phyloP scores from a whole-genome alignment of 148 eudicot genomes.

The Nepenthes mirabilis region DNA sequence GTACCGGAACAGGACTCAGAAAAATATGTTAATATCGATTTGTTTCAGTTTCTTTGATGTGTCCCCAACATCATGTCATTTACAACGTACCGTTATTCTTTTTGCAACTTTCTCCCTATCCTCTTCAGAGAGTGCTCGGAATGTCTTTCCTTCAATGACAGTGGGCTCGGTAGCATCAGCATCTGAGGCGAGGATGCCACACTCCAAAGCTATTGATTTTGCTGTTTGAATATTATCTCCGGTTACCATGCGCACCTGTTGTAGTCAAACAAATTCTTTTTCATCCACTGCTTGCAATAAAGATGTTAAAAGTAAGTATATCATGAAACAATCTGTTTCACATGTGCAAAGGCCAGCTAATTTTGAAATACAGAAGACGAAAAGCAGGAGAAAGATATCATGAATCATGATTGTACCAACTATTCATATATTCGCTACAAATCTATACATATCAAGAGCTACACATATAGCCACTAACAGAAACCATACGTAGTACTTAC shows the following conservation, averaged over 20 bases:
- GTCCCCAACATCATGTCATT: background rate
- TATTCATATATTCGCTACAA: background rate
- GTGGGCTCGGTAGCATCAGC: conserved; percentile 36
- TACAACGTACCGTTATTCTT: conserved; percentile 39
- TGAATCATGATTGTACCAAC: background rate
- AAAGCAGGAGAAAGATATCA: too few relatives aligned
- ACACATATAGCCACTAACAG: background rate
- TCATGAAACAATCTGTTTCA: too few relatives aligned
- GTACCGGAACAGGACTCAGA: too few relatives aligned
- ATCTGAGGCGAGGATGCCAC: conserved; percentile 66
- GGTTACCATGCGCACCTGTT: conserved; percentile 59
- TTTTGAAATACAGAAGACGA: too few relatives aligned
- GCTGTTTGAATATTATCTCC: conserved; percentile 95
- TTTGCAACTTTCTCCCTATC: conserved; percentile 55
- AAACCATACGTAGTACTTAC: conserved; percentile 10
- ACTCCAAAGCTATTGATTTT: conserved; percentile 79
- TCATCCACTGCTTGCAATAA: too few relatives aligned
- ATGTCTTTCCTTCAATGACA: conserved; percentile 67
- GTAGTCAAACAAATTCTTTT: too few relatives aligned
- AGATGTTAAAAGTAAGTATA: too few relatives aligned
- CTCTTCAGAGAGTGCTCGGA: conserved; percentile 63
- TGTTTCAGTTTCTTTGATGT: too few relatives aligned
- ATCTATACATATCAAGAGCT: background rate
- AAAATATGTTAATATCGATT: too few relatives aligned
- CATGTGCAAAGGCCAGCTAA: too few relatives aligned